These are phyloP conservation scores for Wickerhamomyces alni DNA, from an alignment of 805 yeast species.

Conservation along the genomic window DNA sequence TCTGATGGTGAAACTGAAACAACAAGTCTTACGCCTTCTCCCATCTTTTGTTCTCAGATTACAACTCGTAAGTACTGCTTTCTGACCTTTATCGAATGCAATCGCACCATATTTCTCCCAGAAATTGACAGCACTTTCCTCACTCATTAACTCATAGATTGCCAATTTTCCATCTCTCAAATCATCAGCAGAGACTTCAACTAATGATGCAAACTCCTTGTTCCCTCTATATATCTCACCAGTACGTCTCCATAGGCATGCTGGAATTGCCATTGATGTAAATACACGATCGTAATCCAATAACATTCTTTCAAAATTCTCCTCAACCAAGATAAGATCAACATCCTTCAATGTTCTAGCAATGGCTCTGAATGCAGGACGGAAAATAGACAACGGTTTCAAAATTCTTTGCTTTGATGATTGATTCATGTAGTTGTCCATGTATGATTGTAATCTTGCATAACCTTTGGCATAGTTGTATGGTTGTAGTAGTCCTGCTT, in stretches of 20 bases:
- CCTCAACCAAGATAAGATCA: constrained; percentile 88
- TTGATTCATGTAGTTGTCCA: constrained; percentile 88
- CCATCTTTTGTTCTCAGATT: constrained; percentile 81
- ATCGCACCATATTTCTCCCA: constrained; percentile 98
- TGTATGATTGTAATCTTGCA: constrained; percentile 79
- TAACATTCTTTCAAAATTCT: constrained; percentile 88
- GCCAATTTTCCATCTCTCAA: constrained; percentile 88
- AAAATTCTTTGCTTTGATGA: constrained; percentile 79
- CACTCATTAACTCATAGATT: constrained; percentile 90
- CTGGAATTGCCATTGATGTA: constrained; percentile 96
- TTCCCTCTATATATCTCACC: constrained; percentile 95
- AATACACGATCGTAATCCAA: constrained; percentile 91
- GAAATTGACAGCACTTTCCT: constrained; percentile 91
- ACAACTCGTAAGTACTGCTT: constrained; percentile 91
- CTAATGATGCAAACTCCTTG: constrained; percentile 91
- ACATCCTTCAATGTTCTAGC: constrained; percentile 87
- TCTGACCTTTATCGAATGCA: constrained; percentile 93
- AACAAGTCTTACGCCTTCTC: constrained; percentile 72
- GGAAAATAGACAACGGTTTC: constrained; percentile 75
- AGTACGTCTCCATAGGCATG: constrained; percentile 94
- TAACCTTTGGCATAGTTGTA: constrained; percentile 93
- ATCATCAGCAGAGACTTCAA: constrained; percentile 85
- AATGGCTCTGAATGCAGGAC: constrained; percentile 92
- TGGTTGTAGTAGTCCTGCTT: constrained; percentile 89
- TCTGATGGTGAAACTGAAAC: constrained; percentile 90